Base-by-base conservation (phyloP, 495 filamentous ascomycete species). In the Penicillium macrosclerotiorum region DNA sequence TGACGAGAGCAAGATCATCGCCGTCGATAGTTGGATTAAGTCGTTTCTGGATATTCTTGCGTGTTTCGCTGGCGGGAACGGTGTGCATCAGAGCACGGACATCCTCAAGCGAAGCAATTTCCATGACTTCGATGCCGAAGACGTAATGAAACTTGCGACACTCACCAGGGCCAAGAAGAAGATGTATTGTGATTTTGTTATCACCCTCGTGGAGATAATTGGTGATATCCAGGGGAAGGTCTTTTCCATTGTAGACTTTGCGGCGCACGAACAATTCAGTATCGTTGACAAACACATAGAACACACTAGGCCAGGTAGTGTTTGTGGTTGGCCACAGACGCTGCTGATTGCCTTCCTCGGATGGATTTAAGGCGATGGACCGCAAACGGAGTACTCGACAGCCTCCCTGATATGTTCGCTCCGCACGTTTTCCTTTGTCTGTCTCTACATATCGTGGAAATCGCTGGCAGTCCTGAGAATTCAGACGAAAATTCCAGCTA, bases 161-260 rank as follows among this genome's bases (percentile, higher is more conserved):
- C 23, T 78, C 68, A 8, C 63, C 65, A 3, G 54, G 42, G 8
- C 47, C 51, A 5, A 63, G 58, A 14, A 83, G 69, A 16, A 86
- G 55, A 17, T 72, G 67, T 12, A 88, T 52, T 3, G 72, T 65
- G 9, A 95, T 51, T 4, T 48, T 57, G 52, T 95, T 95, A 2
- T 52, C 49, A 3, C 85, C 83, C 22, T 59, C 38, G 2, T 49
- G 58, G 12, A 85, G 58, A 19, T 60, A 49, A 3, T 67, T 58
- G 8, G 89, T 88, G 19, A 93, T 72, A 47, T 94, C 89, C 20
- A 86, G 64, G 0, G 92, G 79, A 3, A 89, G 54, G 48, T 94
- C 86, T 56, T 88, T 91, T 0, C 81, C 80, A 57, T 88, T 79
- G 32, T 88, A 82, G 1, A 72, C 47, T 46, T 86, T 86, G 16